Evolutionary conservation across 441 rosid species (phyloP).

Genomic region (Raphanus hybrid): DNA sequence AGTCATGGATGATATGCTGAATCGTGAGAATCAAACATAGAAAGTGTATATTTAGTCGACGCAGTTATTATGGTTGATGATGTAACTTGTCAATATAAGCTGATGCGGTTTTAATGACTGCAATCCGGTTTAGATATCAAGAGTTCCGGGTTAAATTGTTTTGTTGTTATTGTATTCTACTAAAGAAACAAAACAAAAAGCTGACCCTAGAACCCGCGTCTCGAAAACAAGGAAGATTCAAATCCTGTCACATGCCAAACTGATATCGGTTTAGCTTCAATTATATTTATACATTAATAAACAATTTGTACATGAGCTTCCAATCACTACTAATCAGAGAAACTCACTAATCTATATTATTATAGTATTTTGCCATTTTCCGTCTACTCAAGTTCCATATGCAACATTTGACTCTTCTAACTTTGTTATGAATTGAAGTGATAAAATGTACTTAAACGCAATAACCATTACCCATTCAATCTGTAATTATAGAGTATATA

Average conservation of each 20-base stretch:
- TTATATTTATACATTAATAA: background rate
- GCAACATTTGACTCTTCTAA: background rate
- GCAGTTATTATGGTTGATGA: slow-evolving; percentile 17
- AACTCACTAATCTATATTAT: background rate
- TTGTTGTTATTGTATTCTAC: background rate
- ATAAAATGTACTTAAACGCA: background rate
- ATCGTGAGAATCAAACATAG: background rate
- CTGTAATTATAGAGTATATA: background rate
- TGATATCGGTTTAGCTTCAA: background rate
- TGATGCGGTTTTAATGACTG: background rate
- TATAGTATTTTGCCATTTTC: background rate
- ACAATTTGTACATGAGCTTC: background rate
- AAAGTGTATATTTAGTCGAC: background rate
- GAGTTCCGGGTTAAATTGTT: background rate
- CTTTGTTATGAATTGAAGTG: background rate
- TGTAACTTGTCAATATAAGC: background rate
- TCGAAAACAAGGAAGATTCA: slow-evolving; percentile 1
- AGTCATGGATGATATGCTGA: background rate
- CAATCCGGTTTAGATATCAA: background rate
- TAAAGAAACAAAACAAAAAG: background rate
- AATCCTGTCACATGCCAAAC: slow-evolving; percentile 14
- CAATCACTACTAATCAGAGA: background rate
- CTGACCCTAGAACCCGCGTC: slow-evolving; percentile 21
- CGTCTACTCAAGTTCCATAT: background rate
- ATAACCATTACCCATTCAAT: background rate